Evolutionary conservation across 306 rosid genomes (phyloP).

Genomic region (Prunus mira): DNA sequence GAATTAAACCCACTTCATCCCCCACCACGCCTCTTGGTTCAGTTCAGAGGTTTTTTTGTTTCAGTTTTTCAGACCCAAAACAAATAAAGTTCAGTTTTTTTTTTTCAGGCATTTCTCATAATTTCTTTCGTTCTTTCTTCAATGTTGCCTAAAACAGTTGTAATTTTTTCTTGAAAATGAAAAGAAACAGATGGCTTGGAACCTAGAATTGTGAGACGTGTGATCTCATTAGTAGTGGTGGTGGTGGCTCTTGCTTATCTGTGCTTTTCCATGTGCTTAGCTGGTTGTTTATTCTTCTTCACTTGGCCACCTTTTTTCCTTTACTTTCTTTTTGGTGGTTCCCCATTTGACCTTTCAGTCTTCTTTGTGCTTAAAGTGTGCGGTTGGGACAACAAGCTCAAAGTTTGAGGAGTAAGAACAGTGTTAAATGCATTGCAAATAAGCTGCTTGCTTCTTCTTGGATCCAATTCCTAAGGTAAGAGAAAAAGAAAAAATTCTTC

Average conservation of each 20-base stretch:
- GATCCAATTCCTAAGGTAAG: constrained; percentile 68
- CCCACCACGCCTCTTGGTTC: constrained; percentile 17
- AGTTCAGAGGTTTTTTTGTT: background rate
- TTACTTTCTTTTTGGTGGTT: constrained; percentile 8
- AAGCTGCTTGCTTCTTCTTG: constrained; percentile 41
- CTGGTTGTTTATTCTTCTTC: constrained; percentile 40
- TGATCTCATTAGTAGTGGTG: constrained; percentile 41
- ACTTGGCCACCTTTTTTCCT: constrained; percentile 11
- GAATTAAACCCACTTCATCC: constrained; percentile 21
- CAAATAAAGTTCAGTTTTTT: background rate
- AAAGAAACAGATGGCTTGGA: constrained; percentile 24
- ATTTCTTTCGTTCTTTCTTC: background rate
- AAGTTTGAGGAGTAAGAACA: constrained; percentile 24
- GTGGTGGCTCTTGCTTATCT: constrained; percentile 25
- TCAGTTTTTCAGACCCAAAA: background rate
- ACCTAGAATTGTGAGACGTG: constrained; percentile 22
- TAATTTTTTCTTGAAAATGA: constrained; percentile 25
- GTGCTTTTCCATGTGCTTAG: constrained; percentile 60
- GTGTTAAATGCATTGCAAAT: constrained; percentile 25
- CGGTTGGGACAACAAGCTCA: constrained; percentile 30
- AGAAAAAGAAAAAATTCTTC: constrained; percentile 22
- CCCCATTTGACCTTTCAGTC: constrained; percentile 29
- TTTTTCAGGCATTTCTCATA: background rate
- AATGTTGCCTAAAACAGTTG: background rate
- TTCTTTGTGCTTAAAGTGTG: background rate